Base-by-base conservation (phyloP, 345 rosid species). In the Triadica sebifera region DNA sequence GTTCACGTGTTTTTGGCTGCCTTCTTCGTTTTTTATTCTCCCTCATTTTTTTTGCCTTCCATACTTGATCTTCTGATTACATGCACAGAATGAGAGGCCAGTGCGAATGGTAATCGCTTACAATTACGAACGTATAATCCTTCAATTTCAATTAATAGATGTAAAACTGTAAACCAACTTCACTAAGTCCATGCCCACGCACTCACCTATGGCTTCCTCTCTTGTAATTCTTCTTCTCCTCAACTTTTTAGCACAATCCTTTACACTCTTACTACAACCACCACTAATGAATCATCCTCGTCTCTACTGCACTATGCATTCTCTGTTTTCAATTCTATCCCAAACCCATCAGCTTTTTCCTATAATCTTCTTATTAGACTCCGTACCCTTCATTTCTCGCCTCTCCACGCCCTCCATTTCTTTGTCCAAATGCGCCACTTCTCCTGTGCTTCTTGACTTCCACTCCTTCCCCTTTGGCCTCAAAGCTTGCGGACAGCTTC, bases 391-490 rank as follows among this genome's bases (percentile, higher is more conserved):
- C 85, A 87, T 79, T 81, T 79, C 7, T 76, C 86, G 64, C 87
- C 89, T 81, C 55, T 80, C 74, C 13, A 68, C n/a, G 87, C 95
- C 46, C 89, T 89, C 68, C 47, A 66, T 59, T 83, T 85, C 74
- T 90, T 90, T 67, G 56, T 76, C 38, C 75, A 82, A 59, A 90
- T 92, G 95, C 86, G 85, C 12, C 82, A 87, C 45, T 38, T 78
- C 9, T 85, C 90, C n/a, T 17, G 65, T 89, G 70, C 82, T 83
- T 53, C 90, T 86, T 2, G 97, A 92, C 66, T 87, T 81, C 67
- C 80, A 89, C 75, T 81, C 93, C 0, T 84, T 86, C 84, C 92
- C 97, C 29, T 90, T 89, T 74, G 85, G 79, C 55, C 86, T 92
- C 80, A 87, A 84, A 67, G 90, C 92, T 57, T 89, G 86, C 72